Conservation (phyloP, 352 stramenopile species). For the Pelagophyceae sp. region DNA sequence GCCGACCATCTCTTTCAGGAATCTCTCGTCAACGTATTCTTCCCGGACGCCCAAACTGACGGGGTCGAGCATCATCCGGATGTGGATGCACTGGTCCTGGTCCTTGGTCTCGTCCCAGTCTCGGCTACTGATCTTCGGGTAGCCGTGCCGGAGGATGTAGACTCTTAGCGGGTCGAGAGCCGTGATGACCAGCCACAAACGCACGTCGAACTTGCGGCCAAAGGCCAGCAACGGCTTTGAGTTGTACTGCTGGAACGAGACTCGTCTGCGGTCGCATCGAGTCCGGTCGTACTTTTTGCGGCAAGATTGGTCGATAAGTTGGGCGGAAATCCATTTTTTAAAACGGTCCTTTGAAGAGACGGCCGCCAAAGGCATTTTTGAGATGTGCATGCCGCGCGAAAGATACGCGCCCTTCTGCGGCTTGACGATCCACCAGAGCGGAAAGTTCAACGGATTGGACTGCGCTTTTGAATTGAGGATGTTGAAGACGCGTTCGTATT, state of each 20-base stretch:
- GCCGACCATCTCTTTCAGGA: too few species aligned
- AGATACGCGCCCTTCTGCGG: not conserved
- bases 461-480: not conserved
- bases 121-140: conserved; percentile 57
- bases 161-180: conserved; percentile 62
- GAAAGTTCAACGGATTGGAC: too few species aligned
- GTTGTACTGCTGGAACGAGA: conserved; percentile 62
- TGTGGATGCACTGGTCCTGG: conserved; percentile 48
- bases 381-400: not conserved
- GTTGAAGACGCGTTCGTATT: not conserved
- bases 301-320: not conserved
- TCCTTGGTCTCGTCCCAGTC: conserved; percentile 47
- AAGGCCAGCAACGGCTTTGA: conserved; percentile 58
- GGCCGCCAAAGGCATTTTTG: not conserved
- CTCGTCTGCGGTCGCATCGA: conserved; percentile 31
- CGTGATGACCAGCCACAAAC: conserved; percentile 66
- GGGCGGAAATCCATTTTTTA: not conserved
- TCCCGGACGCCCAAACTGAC: too few species aligned
- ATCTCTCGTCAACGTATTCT: too few species aligned
- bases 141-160: conserved; percentile 58
- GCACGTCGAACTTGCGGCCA: conserved; percentile 67
- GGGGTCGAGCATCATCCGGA: conserved; percentile 28
- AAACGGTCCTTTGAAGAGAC: not conserved
- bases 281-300: not conserved
- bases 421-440: conserved; percentile 5